A percentile compares a stretch with the other conserved stretches of the same genome.
These are phyloP conservation scores for Trichoderma endophyticum DNA, from an alignment of 2,329 filamentous ascomycete genomes.

Conservation along the genomic window DNA sequence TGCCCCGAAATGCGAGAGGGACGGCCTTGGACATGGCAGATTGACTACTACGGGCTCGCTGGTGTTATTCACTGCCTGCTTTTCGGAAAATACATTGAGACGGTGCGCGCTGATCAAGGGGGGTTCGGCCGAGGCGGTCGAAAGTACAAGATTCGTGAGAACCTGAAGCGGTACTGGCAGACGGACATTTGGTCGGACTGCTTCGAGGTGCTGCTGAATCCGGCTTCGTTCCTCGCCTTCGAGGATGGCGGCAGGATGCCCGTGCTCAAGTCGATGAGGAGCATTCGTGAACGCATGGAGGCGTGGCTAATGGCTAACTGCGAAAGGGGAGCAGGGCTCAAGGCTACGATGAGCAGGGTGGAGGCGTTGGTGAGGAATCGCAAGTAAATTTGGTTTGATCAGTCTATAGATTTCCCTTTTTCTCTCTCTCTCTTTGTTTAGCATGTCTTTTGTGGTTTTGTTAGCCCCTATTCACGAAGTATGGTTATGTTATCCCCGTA, in stretches of 20 bases:
- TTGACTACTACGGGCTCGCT: conserved; percentile 92
- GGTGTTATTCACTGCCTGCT: conserved; percentile 84
- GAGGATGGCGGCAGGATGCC: conserved; percentile 71
- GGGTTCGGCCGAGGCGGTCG: conserved; percentile 59
- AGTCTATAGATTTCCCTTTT: background rate
- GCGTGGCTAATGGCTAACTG: conserved; percentile 74
- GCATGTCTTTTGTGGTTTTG: background rate
- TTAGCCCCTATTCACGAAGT: background rate
- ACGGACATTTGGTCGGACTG: conserved; percentile 81
- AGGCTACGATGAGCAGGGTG: conserved; percentile 63
- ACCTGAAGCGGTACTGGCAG: conserved; percentile 94
- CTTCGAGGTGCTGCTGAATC: conserved; percentile 86
- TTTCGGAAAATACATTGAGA: conserved; percentile 94
- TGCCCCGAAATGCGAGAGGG: conserved; percentile 95
- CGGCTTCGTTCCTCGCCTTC: conserved; percentile 58
- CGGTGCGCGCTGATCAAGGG: conserved; percentile 54
- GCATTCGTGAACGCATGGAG: conserved; percentile 77
- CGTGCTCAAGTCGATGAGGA: conserved; percentile 65
- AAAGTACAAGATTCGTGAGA: conserved; percentile 77
- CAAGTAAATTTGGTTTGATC: conserved; percentile 24
- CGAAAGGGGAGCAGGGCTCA: conserved; percentile 74
- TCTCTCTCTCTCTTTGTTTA: background rate
- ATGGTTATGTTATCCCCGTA: background rate
- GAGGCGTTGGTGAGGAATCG: conserved; percentile 47
- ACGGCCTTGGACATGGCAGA: conserved; percentile 94